Percentiles rank a stretch among this genome's conserved stretches.
Evolutionary conservation across 1,284 basidiomycete species (phyloP).

Genomic region (Cryptococcus jaspeensis): DNA sequence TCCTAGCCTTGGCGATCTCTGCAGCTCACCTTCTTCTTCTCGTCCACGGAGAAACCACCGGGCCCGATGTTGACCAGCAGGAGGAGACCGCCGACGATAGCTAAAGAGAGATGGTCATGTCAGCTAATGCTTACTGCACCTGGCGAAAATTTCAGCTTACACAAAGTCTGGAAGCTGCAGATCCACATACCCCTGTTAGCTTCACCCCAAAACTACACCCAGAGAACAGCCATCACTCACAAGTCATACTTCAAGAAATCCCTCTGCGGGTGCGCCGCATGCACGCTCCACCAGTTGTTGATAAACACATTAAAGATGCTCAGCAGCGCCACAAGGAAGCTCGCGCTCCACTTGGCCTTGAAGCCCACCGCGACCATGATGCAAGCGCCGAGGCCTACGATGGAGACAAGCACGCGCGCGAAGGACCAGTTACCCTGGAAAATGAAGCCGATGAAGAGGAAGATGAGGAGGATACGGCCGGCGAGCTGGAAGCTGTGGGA

Average conservation of each 20-base stretch:
- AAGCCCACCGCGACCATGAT: conserved; percentile 97
- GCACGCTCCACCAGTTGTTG: conserved; percentile 99
- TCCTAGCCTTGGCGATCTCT: no score
- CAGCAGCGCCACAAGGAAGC: conserved; percentile 91
- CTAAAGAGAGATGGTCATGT: conserved; percentile 49
- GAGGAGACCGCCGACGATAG: conserved; percentile 95
- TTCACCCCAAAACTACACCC: not conserved
- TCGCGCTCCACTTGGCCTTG: conserved; percentile 98
- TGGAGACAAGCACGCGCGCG: conserved; percentile 77
- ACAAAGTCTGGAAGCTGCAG: conserved; percentile 82
- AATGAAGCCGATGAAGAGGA: conserved; percentile 98
- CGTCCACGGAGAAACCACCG: conserved; percentile 94
- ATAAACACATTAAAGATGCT: conserved; percentile 95
- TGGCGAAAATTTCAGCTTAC: conserved; percentile 55
- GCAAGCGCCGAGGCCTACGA: conserved; percentile 87
- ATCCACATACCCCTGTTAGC: conserved; percentile 59
- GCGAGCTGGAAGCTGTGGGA: conserved; percentile 82
- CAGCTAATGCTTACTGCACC: conserved; percentile 27
- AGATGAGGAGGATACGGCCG: conserved; percentile 94
- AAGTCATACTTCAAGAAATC: conserved; percentile 87
- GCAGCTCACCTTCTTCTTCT: conserved; percentile 86
- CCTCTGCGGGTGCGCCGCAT: conserved; percentile 85
- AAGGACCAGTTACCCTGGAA: conserved; percentile 90
- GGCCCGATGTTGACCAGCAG: conserved; percentile 98
- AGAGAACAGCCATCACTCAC: conserved; percentile 19